Conservation (phyloP, 129 eudicot genomes). For the Chrysanthemum seticuspe region DNA sequence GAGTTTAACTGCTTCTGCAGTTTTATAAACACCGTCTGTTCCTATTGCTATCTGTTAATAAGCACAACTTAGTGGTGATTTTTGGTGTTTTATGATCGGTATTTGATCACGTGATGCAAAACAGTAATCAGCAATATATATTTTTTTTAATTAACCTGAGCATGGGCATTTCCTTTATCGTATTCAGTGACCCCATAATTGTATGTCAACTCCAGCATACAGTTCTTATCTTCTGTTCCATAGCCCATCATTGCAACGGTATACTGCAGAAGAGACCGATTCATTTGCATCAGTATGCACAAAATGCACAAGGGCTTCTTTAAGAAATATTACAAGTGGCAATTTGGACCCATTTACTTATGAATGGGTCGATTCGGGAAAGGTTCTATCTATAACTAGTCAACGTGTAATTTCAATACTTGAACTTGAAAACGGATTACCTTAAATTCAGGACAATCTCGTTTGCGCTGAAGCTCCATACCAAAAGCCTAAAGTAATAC, state of each 20-base stretch:
- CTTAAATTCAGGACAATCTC: constrained; percentile 90
- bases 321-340: neutral
- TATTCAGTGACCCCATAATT: constrained; percentile 88
- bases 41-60: constrained; percentile 81
- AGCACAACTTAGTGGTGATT: neutral
- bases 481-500: constrained; percentile 69
- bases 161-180: constrained; percentile 91
- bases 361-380: too few relatives aligned
- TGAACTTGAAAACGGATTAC: constrained; percentile 28
- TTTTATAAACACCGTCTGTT: constrained; percentile 86
- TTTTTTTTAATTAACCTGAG: constrained; percentile 61
- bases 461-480: constrained; percentile 82
- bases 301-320: neutral
- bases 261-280: constrained; percentile 47
- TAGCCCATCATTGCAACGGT: constrained; percentile 97
- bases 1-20: constrained; percentile 84
- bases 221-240: constrained; percentile 86
- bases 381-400: neutral
- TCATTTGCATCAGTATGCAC: constrained; percentile 12
- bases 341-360: too few relatives aligned
- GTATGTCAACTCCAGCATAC: constrained; percentile 87
- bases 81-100: too few relatives aligned
- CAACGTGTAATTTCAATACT: neutral
- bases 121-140: too few relatives aligned
- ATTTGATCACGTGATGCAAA: too few relatives aligned